Base-by-base conservation (phyloP, 2,329 filamentous ascomycete species). In the Rutstroemia sydowiana region DNA sequence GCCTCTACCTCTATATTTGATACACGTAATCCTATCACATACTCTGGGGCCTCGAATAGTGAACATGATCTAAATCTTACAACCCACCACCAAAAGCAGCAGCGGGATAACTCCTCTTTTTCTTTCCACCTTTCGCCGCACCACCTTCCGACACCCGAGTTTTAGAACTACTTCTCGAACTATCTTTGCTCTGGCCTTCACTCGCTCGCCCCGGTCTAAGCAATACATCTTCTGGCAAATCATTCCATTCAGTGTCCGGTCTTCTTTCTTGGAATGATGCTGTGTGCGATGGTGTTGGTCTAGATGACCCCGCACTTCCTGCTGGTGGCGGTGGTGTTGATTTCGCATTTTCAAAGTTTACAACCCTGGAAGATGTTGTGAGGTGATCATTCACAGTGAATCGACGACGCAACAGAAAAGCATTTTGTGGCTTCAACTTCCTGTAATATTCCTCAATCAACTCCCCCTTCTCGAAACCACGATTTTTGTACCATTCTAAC, bases 211-310 rank as follows among this genome's bases (percentile, higher is more conserved):
- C 31, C 11, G 54, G 28, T 14, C 41, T 52, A 9, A 53, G 39
- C 2, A 66, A 41, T 2, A 84, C 82, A 47, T 84, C 81, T 9
- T 73, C 70, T 0, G 81, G 81, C 9, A 85, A 61, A 62, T 85
- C 81, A 66, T 85, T 85, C 81, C 81, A 85, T 62, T 84, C 81
- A 28, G 68, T 78, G 18, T 78, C 75, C 2, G 81, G 76, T 6
- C 80, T 72, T 58, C 71, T 66, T 53, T 78, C 82, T 65, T 84
- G 81, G 64, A 75, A 84, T 1, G 79, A 83, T 10, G 28, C 11
- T 23, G 37, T 43, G 31, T 57, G 40, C 21, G 55, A 44, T 18
- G 57, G 37, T 9, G 16, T 5, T 31, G 48, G 49, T 11, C 52
- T 45, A 21, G 44, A 31, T 14, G 54, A 52, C 74, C 14, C 88